Evolutionary conservation across 2,329 filamentous ascomycete species (phyloP).

Genomic region (Talaromyces atroroseus): DNA sequence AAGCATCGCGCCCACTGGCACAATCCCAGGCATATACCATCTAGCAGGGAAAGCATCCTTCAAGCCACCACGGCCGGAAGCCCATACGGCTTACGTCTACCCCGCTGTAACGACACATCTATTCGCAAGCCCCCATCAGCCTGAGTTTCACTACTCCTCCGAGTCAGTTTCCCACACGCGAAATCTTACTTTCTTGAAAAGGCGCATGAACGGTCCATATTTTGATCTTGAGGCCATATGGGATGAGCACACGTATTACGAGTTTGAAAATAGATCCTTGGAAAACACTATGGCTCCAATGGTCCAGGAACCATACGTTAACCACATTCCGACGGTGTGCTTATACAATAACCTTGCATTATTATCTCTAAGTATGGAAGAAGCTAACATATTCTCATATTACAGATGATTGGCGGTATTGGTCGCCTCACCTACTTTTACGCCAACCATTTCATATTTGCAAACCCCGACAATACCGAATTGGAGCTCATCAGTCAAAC

Average conservation of each 20-base stretch:
- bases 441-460: constrained; percentile 67
- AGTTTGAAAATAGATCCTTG: constrained; percentile 64
- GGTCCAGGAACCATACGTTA: constrained; percentile 74
- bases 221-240: constrained; percentile 73
- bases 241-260: constrained; percentile 69
- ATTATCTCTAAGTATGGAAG: neutral
- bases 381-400: neutral
- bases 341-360: neutral
- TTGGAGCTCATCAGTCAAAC: constrained; percentile 68
- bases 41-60: neutral
- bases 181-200: constrained; percentile 60
- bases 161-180: constrained; percentile 63
- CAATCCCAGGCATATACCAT: neutral
- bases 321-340: constrained; percentile 64
- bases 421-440: constrained; percentile 68
- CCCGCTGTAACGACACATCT: constrained; percentile 34
- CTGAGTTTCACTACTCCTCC: constrained; percentile 47
- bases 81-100: constrained; percentile 28
- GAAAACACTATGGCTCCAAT: constrained; percentile 75
- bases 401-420: constrained; percentile 60
- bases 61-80: neutral
- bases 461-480: constrained; percentile 61
- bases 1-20: neutral
- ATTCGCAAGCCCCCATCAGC: constrained; percentile 49
- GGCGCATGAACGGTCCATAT: constrained; percentile 55